Conservation (phyloP, 2,329 filamentous ascomycete species). For the Fusarium camptoceras region DNA sequence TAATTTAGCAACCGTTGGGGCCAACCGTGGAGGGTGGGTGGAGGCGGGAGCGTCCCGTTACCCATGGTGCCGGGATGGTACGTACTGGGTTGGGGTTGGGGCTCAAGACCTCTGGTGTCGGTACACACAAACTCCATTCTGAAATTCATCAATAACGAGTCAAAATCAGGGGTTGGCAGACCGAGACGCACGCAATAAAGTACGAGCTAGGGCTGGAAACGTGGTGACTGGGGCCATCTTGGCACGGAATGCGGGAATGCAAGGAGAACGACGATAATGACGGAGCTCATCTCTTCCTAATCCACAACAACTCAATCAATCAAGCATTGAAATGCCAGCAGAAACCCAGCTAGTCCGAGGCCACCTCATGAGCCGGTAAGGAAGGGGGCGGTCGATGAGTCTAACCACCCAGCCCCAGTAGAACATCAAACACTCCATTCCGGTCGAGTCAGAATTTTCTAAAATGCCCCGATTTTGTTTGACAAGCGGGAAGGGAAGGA, state of each 20-base stretch:
- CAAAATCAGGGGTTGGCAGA: slow-evolving; percentile 21
- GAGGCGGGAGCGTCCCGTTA: slow-evolving; percentile 25
- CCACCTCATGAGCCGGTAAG: slow-evolving; percentile 28
- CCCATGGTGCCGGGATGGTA: slow-evolving; percentile 27
- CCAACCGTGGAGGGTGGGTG: slow-evolving; percentile 18
- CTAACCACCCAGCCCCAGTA: slow-evolving; percentile 23
- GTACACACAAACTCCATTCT: slow-evolving; percentile 29
- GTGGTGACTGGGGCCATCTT: slow-evolving; percentile 37
- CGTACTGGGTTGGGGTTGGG: slow-evolving; percentile 35
- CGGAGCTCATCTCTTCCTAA: slow-evolving; percentile 32
- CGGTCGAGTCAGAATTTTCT: slow-evolving; percentile 37
- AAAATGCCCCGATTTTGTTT: slow-evolving; percentile 37
- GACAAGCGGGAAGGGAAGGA: slow-evolving; percentile 33
- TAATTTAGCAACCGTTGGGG: slow-evolving; percentile 33
- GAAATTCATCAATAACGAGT: slow-evolving; percentile 12
- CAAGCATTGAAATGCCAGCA: slow-evolving; percentile 27
- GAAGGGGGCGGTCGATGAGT: slow-evolving; percentile 25
- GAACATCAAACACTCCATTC: slow-evolving; percentile 34
- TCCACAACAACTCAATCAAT: slow-evolving; percentile 30
- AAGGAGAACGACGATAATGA: slow-evolving; percentile 39
- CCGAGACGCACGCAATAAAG: slow-evolving; percentile 28
- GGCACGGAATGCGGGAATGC: slow-evolving; percentile 41
- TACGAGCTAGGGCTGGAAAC: slow-evolving; percentile 39
- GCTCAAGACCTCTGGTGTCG: slow-evolving; percentile 33
- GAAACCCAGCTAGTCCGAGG: slow-evolving; percentile 28